These are phyloP conservation scores for Polychytrium aggregatum DNA, from an alignment of 192 early-diverging fungal genomes.

Conservation along the genomic window DNA sequence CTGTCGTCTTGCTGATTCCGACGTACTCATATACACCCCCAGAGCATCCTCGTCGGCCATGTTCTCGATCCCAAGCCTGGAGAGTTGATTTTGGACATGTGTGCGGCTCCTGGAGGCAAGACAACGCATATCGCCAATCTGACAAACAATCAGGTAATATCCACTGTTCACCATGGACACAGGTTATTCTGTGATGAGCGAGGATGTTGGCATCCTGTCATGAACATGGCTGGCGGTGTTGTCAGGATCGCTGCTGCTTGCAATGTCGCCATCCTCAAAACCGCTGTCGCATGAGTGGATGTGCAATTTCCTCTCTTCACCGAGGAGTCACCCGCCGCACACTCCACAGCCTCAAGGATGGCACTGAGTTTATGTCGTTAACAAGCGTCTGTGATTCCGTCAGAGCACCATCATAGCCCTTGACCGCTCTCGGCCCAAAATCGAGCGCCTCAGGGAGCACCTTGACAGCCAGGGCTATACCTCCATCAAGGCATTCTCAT, in stretches of 20 bases:
- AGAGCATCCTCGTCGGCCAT: conserved; percentile 7
- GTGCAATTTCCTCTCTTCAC: no score
- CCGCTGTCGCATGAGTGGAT: no score
- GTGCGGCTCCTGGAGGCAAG: conserved; percentile 14
- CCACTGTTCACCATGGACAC: no score
- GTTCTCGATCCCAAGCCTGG: conserved; percentile 7
- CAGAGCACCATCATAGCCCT: conserved; percentile 13
- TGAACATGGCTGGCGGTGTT: neutral
- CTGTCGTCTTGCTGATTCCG: no score
- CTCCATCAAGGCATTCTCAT: conserved; percentile 2
- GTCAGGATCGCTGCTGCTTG: no score
- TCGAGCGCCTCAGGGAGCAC: neutral
- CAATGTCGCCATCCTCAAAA: no score
- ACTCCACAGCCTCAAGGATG: no score
- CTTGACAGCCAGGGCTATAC: neutral
- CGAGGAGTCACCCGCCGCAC: no score
- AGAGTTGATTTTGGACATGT: conserved; percentile 8
- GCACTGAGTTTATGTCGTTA: neutral
- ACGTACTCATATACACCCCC: no score
- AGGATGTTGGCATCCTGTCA: neutral
- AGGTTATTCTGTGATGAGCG: no score
- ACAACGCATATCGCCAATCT: conserved; percentile 8
- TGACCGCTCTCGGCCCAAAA: conserved; percentile 6
- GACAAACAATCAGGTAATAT: conserved; percentile 6
- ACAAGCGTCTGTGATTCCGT: neutral